Evolutionary conservation across 1,284 basidiomycete species (phyloP).

Genomic region (Irpex sp.): DNA sequence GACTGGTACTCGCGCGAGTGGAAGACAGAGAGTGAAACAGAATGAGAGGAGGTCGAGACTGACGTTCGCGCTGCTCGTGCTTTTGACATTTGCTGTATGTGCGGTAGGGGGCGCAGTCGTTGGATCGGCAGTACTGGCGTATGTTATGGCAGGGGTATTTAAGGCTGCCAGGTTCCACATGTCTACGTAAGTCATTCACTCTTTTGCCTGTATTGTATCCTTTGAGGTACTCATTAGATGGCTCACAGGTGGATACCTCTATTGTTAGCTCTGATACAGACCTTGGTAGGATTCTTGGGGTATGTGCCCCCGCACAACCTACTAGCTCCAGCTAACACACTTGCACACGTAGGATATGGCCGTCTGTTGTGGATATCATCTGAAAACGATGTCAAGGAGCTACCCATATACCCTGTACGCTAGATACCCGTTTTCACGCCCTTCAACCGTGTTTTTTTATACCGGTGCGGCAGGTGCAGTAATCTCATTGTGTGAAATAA

Average conservation of each 20-base stretch:
- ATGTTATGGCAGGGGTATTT: slow-evolving; percentile 67
- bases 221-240: slow-evolving; percentile 1
- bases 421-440: background rate
- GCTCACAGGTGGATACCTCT: slow-evolving; percentile 77
- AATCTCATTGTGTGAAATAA: background rate
- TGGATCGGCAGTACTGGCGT: slow-evolving; percentile 70
- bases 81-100: slow-evolving; percentile 53
- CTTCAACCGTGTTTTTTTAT: background rate
- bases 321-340: slow-evolving; percentile 2
- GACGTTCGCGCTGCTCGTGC: slow-evolving; percentile 63
- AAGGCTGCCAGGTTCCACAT: slow-evolving; percentile 67
- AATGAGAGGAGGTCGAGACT: slow-evolving; percentile 57
- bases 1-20: slow-evolving; percentile 11
- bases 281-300: slow-evolving; percentile 67
- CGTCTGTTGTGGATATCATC: slow-evolving; percentile 53
- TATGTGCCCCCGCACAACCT: slow-evolving; percentile 26
- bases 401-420: background rate
- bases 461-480: background rate
- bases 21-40: slow-evolving; percentile 21
- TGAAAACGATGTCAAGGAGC: slow-evolving; percentile 16
- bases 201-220: slow-evolving; percentile 3
- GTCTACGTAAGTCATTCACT: slow-evolving; percentile 62
- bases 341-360: slow-evolving; percentile 41
- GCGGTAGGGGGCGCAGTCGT: slow-evolving; percentile 65
- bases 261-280: slow-evolving; percentile 68